Base-by-base conservation (phyloP, 1,284 basidiomycete species). In the Testicularia cyperi region DNA sequence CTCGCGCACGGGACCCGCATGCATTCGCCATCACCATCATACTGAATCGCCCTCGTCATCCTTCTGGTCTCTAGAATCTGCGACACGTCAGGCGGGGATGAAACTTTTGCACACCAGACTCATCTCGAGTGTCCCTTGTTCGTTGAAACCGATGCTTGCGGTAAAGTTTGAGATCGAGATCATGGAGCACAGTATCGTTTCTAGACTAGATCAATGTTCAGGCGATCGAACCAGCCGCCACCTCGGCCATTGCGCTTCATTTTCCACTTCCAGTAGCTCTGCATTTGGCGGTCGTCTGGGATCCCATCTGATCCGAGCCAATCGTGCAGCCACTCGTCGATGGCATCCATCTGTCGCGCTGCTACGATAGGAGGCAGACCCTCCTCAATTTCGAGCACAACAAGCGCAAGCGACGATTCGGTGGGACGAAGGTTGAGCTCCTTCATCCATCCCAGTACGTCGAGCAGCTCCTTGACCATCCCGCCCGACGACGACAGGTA, bases 321-420 rank as follows among this genome's bases (percentile, higher is more conserved):
- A 3, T 54, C 43, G 1, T 2, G 15, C 25, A 58, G 22, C 56
- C 45, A 60, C 8, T 15, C 27, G 12, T 52, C 48, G 30, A 60
- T 30, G 21, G 34, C 32, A 2, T 45, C 43, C 55, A 63, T 58
- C 32, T 54, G 49, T n/a, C 33, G 37, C 21, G 40, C 39, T 2
- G 52, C 52, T 12, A 63, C 29, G 5, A 48, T 33, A 14, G 48
- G 53, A n/a, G 38, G 40, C 5, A 63, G 29, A 22, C 42, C 20
- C 33, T 61, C 57, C 32, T 61, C 57, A 2, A 61, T 35, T 36
- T 54, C 51, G 23, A 61, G 40, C n/a, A 61, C 30, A 10, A 36
- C 54, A 29, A 61, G 25, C n/a, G 42, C 51, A 8, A 61, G 10
- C 9, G 45, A 45, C 27, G 49, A 46, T 12, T 16, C n/a, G 3